Base-by-base conservation (phyloP, 1,284 basidiomycete genomes). In the Rhodotorula sp. region DNA sequence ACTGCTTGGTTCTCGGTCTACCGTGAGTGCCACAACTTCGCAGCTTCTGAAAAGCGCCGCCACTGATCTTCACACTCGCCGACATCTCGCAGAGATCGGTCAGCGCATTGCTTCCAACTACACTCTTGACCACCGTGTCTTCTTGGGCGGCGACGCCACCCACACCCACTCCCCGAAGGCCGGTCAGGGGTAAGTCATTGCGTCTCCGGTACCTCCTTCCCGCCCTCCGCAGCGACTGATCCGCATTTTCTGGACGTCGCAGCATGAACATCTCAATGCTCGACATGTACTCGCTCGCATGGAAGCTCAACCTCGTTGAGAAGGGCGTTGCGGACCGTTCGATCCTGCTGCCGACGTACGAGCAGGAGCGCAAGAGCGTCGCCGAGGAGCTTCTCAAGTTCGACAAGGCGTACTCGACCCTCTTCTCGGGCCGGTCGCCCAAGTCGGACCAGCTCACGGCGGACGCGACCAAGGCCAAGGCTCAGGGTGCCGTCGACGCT, bases 111-210 rank as follows among this genome's bases (percentile, higher is more conserved):
- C 78, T 46, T 76, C 74, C 6, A 74, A 76, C 63, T 79, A 79
- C 67, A 78, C 76, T 8, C 74, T 79, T 34, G 79, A 79, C 56
- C 68, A 79, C 48, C 72, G 81, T 48, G 79, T 83, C 71, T 79
- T 83, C 70, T 76, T 83, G 39, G 81, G 80, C 29, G 82, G 82
- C 49, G 82, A 83, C 70, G 82, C 82, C 10, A 82, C 81, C 65
- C 82, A 83, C 77, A 83, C 82, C 12, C 82, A 83, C 75, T 80
- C 79, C 34, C 82, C 82, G 46, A 83, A 83, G 77, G 81, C 77
- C 77, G 71, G 81, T 62, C 75, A 78, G 77, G 81, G 61, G 61
- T 62, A 31, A 20, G 61, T 51, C 58, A 43, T n/a, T n/a, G n/a
- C n/a, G 48, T 63, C n/a, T 34, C 46, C 46, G 62, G 62, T 14